Evolutionary conservation across 1,139 yeast species (phyloP).

Genomic region (Lodderomyces orthopsilosis): DNA sequence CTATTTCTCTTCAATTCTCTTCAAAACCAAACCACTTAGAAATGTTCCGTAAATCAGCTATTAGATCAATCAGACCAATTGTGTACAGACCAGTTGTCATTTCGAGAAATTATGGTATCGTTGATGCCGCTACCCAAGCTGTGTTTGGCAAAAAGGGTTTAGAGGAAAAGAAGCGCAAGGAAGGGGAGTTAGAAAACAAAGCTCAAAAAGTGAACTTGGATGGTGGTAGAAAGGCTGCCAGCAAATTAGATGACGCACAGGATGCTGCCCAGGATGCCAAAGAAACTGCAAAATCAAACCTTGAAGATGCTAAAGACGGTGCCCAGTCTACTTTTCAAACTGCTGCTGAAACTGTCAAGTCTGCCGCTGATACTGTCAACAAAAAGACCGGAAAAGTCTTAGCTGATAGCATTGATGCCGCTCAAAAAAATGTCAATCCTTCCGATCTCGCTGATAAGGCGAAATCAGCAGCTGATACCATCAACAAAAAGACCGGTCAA

Average conservation of each 20-base stretch:
- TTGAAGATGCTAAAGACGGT: constrained; percentile 3
- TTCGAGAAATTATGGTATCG: constrained; percentile 9
- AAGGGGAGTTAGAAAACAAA: constrained; percentile 7
- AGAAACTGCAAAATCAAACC: neutral
- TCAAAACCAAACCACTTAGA: neutral
- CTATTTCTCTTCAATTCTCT: neutral
- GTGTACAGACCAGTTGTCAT: constrained; percentile 1
- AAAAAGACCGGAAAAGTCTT: constrained; percentile 17
- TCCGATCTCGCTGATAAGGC: constrained; percentile 18
- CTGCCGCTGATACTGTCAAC: neutral
- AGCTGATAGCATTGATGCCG: constrained; percentile 27
- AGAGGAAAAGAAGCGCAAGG: constrained; percentile 7
- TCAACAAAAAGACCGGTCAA: constrained; percentile 13
- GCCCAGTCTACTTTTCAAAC: neutral
- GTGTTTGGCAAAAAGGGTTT: constrained; percentile 12
- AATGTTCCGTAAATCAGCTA: constrained; percentile 6
- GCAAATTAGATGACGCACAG: constrained; percentile 9
- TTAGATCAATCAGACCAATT: constrained; percentile 6
- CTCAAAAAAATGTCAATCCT: constrained; percentile 22
- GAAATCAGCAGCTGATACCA: constrained; percentile 1
- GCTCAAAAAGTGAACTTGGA: constrained; percentile 8
- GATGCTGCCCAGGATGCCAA: constrained; percentile 5
- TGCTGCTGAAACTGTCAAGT: constrained; percentile 1
- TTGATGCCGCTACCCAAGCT: constrained; percentile 10
- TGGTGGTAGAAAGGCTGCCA: constrained; percentile 8